A percentile compares a stretch with the other conserved stretches of the same genome.
phyloP scores from a whole-genome alignment of 139 green algal species.

The Trebouxia sp. region DNA sequence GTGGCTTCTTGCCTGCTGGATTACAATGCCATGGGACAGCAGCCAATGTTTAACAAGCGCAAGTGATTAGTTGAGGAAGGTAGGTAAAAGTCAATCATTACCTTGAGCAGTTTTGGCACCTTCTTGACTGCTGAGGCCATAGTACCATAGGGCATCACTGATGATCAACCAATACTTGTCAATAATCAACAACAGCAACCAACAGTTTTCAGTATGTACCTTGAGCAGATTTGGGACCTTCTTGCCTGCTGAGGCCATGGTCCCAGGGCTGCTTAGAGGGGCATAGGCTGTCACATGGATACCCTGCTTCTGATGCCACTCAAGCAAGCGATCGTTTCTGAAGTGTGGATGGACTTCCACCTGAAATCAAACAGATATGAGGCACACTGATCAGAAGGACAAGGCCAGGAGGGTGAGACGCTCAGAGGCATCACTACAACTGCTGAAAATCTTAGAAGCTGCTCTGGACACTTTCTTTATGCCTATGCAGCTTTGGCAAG shows the following conservation, averaged over 20 bases:
- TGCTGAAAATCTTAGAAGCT: no score
- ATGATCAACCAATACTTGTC: background rate
- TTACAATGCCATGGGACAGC: no score
- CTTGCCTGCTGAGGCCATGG: background rate
- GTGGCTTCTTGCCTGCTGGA: no score
- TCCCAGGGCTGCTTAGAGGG: constrained; percentile 84
- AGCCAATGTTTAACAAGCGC: background rate
- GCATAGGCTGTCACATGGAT: constrained; percentile 93
- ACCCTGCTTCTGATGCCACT: constrained; percentile 28
- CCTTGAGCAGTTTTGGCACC: no score
- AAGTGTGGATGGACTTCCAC: constrained; percentile 91
- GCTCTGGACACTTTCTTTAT: no score
- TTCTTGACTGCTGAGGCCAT: no score
- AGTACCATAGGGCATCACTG: background rate
- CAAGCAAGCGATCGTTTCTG: constrained; percentile 76
- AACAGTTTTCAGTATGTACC: background rate
- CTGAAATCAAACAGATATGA: constrained; percentile 49
- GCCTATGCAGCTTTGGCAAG: no score
- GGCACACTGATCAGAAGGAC: background rate
- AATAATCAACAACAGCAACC: background rate
- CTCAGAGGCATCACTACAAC: no score
- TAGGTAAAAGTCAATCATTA: background rate
- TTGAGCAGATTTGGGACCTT: constrained; percentile 8
- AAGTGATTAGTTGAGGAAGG: background rate
- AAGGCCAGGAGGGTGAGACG: no score